These are phyloP conservation scores for Metschnikowia continentalis DNA, from an alignment of 805 yeast genomes.

Conservation along the genomic window DNA sequence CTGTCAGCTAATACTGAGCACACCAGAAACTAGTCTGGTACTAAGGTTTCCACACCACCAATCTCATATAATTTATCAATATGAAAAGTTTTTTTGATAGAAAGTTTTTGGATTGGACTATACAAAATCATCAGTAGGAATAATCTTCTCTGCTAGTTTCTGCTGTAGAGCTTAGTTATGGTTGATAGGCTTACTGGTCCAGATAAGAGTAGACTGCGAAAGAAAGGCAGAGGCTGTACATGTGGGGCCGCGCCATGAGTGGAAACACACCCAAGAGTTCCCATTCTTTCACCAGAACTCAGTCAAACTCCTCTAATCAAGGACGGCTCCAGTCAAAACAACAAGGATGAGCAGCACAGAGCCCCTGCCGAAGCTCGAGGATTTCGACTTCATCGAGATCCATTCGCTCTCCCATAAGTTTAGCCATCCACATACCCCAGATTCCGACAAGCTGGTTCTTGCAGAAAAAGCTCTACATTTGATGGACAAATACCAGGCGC, in stretches of 20 bases:
- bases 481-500: slow-evolving; percentile 23
- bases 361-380: not conserved
- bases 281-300: not conserved
- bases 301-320: not conserved
- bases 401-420: slow-evolving; percentile 13
- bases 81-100: too few species aligned
- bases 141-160: too few species aligned
- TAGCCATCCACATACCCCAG: slow-evolving; percentile 1
- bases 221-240: not conserved
- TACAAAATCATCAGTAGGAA: too few species aligned
- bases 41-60: too few species aligned
- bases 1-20: too few species aligned
- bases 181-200: not conserved
- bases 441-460: not conserved
- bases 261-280: too few species aligned
- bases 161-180: too few species aligned
- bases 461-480: slow-evolving; percentile 15
- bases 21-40: too few species aligned
- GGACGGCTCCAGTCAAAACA: not conserved
- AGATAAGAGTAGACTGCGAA: not conserved
- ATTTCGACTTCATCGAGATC: slow-evolving; percentile 8
- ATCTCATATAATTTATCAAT: too few species aligned
- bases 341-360: not conserved
- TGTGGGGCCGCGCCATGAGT: not conserved
- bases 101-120: too few species aligned